phyloP scores from a whole-genome alignment of 352 stramenopile species.

The Pythium rishiriense region DNA sequence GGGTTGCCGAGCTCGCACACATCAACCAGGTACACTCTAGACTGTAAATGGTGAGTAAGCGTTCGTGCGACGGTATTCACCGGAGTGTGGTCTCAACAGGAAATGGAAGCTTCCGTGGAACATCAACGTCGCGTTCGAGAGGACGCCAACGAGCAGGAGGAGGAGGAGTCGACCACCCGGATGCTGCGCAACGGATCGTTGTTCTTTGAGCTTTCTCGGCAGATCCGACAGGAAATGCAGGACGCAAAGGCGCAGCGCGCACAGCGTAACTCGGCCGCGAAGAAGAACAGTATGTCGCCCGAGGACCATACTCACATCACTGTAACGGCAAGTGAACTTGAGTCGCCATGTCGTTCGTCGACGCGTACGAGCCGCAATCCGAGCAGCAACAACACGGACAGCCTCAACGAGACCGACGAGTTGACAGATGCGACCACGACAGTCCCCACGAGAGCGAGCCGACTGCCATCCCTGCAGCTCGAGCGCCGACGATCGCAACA shows the following conservation, averaged over 20 bases:
- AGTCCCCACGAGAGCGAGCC: background rate
- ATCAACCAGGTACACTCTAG: constrained; percentile 33
- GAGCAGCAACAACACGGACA: constrained; percentile 19
- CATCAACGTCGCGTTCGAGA: constrained; percentile 8
- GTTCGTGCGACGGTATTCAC: too few species aligned
- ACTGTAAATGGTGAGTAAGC: too few species aligned
- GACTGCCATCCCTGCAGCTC: constrained; percentile 9
- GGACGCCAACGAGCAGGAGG: constrained; percentile 1
- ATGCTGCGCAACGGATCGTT: constrained; percentile 38
- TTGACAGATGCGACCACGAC: too few species aligned
- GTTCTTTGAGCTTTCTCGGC: constrained; percentile 47
- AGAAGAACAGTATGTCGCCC: background rate
- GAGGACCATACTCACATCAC: background rate
- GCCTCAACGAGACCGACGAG: constrained; percentile 17
- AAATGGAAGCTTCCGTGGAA: constrained; percentile 34
- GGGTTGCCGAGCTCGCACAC: constrained; percentile 34
- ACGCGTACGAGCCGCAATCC: constrained; percentile 28
- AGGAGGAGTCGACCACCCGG: constrained; percentile 6
- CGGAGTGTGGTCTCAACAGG: constrained; percentile 12
- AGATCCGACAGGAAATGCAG: constrained; percentile 24
- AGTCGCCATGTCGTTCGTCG: constrained; percentile 7
- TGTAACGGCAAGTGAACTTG: background rate
- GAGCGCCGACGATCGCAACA: constrained; percentile 18
- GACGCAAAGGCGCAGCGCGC: constrained; percentile 6
- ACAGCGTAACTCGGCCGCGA: background rate